Base-by-base conservation (phyloP, 2,329 filamentous ascomycete genomes). In the Verticillium zaregamsianum region DNA sequence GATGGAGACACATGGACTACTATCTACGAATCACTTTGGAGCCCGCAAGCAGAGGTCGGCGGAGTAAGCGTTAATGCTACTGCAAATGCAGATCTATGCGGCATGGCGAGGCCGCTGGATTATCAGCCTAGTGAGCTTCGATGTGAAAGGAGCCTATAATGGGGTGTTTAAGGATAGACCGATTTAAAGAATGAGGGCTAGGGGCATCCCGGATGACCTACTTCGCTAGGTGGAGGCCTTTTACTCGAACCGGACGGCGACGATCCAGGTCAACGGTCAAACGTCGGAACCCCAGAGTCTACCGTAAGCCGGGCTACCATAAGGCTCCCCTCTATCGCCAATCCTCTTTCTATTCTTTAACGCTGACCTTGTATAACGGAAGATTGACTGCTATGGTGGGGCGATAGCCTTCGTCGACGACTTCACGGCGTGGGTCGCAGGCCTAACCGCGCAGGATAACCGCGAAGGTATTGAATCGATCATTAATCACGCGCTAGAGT, bases 141-240 rank as follows among this genome's bases (percentile, higher is more conserved):
- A 78, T 66, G 67, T 79, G 2, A 77, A 78, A 63, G 74, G 74
- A n/a, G 76, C 73, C 57, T 78, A 75, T 61, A 78, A 79, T 58
- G 68, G 76, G 20, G 74, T 79, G 20, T 74, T 64, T 25, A 75
- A 74, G 61, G 69, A 74, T 54, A 61, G 71, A 66, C 62, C 68
- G 6, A 31, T 69, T 32, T 54, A 67, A 49, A 66, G 65, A 60
- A 59, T 70, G 49, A 60, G 52, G 32, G 67, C 64, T 14, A 59
- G 70, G 59, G 66, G 67, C 7, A 67, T 72, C 31, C 69, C 65
- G 5, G 45, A 60, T 15, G 56, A 40, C 2, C 55, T 68, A 23
- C 45, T 67, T 1, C 20, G 39, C 9, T 71, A n/a, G 64, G 59
- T 14, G 56, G 62, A 65, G 3, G 63, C 67, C 2, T 73, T 71